phyloP scores from a whole-genome alignment of 768 basidiomycete genomes.

The Pleurotus giganteus region DNA sequence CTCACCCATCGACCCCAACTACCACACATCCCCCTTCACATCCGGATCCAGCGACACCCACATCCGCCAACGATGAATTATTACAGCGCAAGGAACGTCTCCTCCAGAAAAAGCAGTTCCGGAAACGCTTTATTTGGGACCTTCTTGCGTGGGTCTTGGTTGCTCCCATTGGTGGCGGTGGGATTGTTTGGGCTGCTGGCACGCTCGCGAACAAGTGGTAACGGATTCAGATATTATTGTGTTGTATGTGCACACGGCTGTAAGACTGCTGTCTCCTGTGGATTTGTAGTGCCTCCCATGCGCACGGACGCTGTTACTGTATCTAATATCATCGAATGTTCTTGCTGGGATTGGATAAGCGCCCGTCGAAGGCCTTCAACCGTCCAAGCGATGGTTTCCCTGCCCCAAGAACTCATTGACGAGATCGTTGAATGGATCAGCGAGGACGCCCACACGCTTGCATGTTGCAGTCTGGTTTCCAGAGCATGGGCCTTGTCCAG shows the following conservation, averaged over 20 bases:
- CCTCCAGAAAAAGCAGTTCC: slow-evolving; percentile 71
- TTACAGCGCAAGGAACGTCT: slow-evolving; percentile 84
- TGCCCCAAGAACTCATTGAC: slow-evolving; percentile 18
- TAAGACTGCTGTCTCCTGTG: neutral
- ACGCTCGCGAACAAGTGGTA: slow-evolving; percentile 53
- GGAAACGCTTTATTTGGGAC: slow-evolving; percentile 79
- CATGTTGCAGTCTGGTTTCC: slow-evolving; percentile 20
- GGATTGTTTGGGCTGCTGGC: slow-evolving; percentile 57
- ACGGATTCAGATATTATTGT: neutral
- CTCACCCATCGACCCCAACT: slow-evolving; percentile 22
- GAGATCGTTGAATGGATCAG: slow-evolving; percentile 17
- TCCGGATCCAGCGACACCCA: slow-evolving; percentile 15
- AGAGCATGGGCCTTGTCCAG: slow-evolving; percentile 17
- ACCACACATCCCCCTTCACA: slow-evolving; percentile 28
- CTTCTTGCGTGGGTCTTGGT: slow-evolving; percentile 77
- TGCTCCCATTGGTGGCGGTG: slow-evolving; percentile 55
- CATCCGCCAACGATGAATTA: slow-evolving; percentile 56
- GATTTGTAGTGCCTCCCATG: no score
- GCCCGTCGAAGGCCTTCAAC: no score
- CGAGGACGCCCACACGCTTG: slow-evolving; percentile 13
- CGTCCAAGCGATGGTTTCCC: no score
- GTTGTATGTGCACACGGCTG: neutral
- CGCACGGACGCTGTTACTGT: no score
- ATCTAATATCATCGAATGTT: no score
- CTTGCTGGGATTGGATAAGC: no score